Conservation (phyloP, 257 asterid genomes). For the Nicotiana tabacum region DNA sequence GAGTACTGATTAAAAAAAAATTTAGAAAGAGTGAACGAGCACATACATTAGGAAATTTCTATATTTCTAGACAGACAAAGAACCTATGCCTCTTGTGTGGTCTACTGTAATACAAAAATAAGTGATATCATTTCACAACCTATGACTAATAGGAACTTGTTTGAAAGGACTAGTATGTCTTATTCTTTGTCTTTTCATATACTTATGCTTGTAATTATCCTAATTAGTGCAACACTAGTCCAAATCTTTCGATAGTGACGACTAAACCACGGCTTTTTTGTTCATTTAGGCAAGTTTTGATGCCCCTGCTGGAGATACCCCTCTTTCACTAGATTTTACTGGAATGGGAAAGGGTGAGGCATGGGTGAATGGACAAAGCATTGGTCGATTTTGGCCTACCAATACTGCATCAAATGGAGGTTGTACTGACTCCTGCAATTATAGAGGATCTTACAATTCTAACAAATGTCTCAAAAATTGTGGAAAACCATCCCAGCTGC, state of each 20-base stretch:
- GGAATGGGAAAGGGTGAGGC: constrained; percentile 91
- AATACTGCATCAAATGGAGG: constrained; percentile 40
- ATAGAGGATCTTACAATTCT: constrained; percentile 54
- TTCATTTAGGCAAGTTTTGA: constrained; percentile 48
- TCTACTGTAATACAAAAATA: neutral
- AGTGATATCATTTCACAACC: neutral
- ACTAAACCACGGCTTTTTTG: constrained; percentile 1
- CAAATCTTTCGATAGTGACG: neutral
- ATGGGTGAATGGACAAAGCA: constrained; percentile 91
- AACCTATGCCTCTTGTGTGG: neutral
- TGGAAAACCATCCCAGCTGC: constrained; percentile 78
- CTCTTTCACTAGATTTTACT: constrained; percentile 65
- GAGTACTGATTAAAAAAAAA: neutral
- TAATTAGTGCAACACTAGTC: neutral
- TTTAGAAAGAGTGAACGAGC: too few relatives aligned
- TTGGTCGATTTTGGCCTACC: constrained; percentile 91
- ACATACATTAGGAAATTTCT: neutral
- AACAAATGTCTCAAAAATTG: constrained; percentile 66
- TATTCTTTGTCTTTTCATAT: neutral
- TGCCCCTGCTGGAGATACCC: constrained; percentile 67
- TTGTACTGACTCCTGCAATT: constrained; percentile 59
- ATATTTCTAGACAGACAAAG: neutral
- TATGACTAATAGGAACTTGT: neutral
- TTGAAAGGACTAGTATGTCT: neutral
- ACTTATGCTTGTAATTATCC: neutral